Percentiles rank a stretch among this genome's conserved stretches.
Evolutionary conservation across 108 stramenopile species (phyloP).

Genomic region (Cyclotella choctawhatcheeana): DNA sequence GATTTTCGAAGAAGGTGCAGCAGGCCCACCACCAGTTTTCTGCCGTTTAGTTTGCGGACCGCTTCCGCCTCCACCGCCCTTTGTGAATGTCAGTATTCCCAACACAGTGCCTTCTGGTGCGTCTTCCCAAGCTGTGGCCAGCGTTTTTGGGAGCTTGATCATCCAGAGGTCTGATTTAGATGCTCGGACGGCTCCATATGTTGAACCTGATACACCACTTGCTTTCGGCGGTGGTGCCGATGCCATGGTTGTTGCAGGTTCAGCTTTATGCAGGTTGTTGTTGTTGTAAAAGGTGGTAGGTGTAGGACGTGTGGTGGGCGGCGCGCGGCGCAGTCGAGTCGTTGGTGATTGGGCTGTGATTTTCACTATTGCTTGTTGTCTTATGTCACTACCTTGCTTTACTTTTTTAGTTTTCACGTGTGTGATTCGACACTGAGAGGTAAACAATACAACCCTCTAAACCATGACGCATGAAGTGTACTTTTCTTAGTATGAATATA

Average conservation of each 20-base stretch:
- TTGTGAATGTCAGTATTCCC: constrained; percentile 85
- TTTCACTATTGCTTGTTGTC: too few relatives aligned
- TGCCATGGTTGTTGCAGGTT: background rate
- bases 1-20: constrained; percentile 30
- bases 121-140: constrained; percentile 74
- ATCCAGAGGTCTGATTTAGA: constrained; percentile 65
- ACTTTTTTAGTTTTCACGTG: too few relatives aligned
- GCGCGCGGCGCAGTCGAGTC: background rate
- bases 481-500: too few relatives aligned
- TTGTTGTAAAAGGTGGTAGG: background rate
- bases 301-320: background rate
- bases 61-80: constrained; percentile 56
- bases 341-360: too few relatives aligned
- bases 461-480: too few relatives aligned
- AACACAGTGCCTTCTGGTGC: constrained; percentile 81
- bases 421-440: too few relatives aligned
- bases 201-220: constrained; percentile 40
- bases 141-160: constrained; percentile 70
- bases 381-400: too few relatives aligned
- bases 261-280: background rate
- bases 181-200: constrained; percentile 47
- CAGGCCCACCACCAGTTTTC: constrained; percentile 22
- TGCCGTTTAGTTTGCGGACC: constrained; percentile 33
- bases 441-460: too few relatives aligned
- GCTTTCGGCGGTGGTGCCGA: constrained; percentile 6